Percentiles rank a stretch among this genome's conserved stretches.
phyloP scores from a whole-genome alignment of 2,329 filamentous ascomycete genomes.

The Fusarium dlaminii region DNA sequence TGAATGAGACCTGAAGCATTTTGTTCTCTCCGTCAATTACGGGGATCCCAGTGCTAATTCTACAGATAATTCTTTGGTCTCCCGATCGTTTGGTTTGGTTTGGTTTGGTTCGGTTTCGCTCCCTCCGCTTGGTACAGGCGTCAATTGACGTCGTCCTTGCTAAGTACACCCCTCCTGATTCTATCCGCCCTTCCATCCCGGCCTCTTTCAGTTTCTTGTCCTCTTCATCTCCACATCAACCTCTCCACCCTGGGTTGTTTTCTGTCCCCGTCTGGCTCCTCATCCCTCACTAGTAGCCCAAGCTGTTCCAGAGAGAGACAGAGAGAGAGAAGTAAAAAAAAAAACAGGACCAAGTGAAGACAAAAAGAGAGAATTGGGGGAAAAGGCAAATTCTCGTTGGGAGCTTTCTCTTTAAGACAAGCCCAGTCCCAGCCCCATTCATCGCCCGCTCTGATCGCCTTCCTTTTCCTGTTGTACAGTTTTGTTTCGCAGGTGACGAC shows the following conservation, averaged over 20 bases:
- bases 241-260: constrained; percentile 26
- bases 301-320: neutral
- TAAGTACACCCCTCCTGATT: constrained; percentile 12
- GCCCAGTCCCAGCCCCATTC: constrained; percentile 25
- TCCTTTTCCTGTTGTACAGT: constrained; percentile 27
- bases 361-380: neutral
- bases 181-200: constrained; percentile 12
- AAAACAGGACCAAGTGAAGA: neutral
- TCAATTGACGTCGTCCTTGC: constrained; percentile 30
- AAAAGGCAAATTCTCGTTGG: constrained; percentile 8
- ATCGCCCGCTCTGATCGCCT: constrained; percentile 22
- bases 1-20: neutral
- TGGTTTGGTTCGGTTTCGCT: constrained; percentile 23
- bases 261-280: constrained; percentile 29
- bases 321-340: neutral
- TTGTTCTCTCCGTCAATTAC: neutral
- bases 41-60: neutral
- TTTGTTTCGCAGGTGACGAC: constrained; percentile 31
- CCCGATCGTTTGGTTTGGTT: constrained; percentile 30
- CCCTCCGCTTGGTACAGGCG: constrained; percentile 23
- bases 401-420: constrained; percentile 35
- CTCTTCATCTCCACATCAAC: constrained; percentile 34
- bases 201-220: constrained; percentile 20
- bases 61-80: neutral
- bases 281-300: constrained; percentile 21